These are phyloP conservation scores for Aspergillus chevalieri DNA, from an alignment of 2,329 filamentous ascomycete species.

Conservation along the genomic window DNA sequence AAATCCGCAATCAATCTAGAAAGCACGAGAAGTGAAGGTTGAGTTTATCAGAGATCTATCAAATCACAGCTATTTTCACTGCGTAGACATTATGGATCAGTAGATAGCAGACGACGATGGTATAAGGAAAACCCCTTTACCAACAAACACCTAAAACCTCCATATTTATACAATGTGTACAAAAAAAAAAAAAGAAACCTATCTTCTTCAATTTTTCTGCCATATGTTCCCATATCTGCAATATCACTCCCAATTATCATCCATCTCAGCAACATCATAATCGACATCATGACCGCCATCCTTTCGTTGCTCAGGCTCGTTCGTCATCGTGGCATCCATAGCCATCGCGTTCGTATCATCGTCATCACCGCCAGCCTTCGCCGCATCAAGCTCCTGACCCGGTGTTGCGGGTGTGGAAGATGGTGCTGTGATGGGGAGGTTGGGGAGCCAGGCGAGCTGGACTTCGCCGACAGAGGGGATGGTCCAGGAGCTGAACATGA, in stretches of 20 bases:
- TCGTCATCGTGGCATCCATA: conserved; percentile 23
- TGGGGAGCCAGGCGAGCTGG: conserved; percentile 51
- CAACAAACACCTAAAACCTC: no score
- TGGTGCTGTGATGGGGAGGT: conserved; percentile 22
- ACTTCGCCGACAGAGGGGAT: conserved; percentile 50
- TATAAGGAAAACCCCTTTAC: no score
- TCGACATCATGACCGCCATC: conserved; percentile 36
- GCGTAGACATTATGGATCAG: no score
- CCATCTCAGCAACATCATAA: conserved; percentile 47
- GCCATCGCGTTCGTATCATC: conserved; percentile 13
- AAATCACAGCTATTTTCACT: no score
- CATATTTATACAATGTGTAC: no score
- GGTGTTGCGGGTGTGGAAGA: conserved; percentile 8
- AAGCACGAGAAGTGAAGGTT: no score
- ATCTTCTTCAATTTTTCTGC: no score
- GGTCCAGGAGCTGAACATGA: conserved; percentile 41
- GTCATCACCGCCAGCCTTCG: conserved; percentile 19
- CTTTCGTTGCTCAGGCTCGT: conserved; percentile 13
- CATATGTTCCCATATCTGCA: no score
- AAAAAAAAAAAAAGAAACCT: no score
- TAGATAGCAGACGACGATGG: no score
- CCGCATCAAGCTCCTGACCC: conserved; percentile 10
- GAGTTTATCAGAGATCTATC: no score
- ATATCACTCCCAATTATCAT: conserved; percentile 36
- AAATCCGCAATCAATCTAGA: no score